Evolutionary conservation across 148 eudicot species (phyloP).

Genomic region (Rhododendron griersonianum): DNA sequence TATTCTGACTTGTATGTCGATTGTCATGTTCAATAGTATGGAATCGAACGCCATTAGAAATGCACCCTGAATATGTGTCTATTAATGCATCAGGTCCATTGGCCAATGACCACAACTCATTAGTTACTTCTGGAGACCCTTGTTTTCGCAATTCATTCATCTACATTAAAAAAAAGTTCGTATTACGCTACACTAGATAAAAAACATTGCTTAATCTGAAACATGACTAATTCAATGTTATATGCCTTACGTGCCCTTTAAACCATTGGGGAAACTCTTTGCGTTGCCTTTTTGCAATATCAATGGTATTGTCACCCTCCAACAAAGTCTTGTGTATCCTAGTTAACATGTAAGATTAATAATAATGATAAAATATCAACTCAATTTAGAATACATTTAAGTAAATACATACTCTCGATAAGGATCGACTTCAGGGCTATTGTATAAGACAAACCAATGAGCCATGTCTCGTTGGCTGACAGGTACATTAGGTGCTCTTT

Average conservation of each 20-base stretch:
- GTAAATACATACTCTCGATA: too few relatives aligned
- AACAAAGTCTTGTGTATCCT: not conserved
- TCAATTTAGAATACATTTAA: too few relatives aligned
- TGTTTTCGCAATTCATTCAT: not conserved
- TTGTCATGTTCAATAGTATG: not conserved
- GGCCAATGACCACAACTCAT: conserved; percentile 9
- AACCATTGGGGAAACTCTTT: not conserved
- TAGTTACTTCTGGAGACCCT: not conserved
- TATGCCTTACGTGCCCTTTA: not conserved
- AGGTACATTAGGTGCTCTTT: not conserved
- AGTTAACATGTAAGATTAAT: not conserved
- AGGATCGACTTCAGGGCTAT: not conserved
- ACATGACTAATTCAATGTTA: not conserved
- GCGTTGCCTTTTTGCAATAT: not conserved
- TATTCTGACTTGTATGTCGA: conserved; percentile 3
- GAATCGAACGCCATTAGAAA: not conserved
- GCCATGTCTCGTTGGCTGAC: not conserved
- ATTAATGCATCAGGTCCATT: not conserved
- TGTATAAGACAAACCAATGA: conserved; percentile 1
- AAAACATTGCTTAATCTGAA: not conserved
- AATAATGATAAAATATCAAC: not conserved
- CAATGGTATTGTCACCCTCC: not conserved
- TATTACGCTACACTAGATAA: not conserved
- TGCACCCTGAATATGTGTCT: not conserved
- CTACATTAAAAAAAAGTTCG: not conserved